phyloP scores from a whole-genome alignment of 2,329 filamentous ascomycete genomes.

The Nothopassalora personata region DNA sequence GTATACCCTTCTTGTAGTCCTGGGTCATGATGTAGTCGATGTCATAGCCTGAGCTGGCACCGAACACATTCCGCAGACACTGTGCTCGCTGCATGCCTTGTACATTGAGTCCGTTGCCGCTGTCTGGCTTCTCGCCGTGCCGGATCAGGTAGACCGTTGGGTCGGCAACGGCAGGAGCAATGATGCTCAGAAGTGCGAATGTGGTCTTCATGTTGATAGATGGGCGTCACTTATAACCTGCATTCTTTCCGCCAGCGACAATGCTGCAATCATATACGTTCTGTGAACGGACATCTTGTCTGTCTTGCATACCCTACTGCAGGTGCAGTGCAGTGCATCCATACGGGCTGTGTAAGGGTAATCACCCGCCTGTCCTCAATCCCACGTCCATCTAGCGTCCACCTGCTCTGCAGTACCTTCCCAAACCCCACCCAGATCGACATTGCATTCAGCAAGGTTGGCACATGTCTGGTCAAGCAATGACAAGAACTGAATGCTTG shows the following conservation, averaged over 20 bases:
- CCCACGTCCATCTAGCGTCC: not conserved
- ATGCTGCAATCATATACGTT: not conserved
- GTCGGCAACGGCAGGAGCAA: constrained; percentile 19
- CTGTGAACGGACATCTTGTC: not conserved
- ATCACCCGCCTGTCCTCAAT: not conserved
- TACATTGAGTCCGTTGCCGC: constrained; percentile 46
- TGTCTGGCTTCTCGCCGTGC: constrained; percentile 58
- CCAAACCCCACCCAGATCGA: constrained; percentile 1
- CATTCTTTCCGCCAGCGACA: not conserved
- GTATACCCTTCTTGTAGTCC: constrained; percentile 44
- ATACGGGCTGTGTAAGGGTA: not conserved
- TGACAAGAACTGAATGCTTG: not conserved
- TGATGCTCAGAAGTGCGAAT: constrained; percentile 10
- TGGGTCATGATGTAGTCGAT: constrained; percentile 57
- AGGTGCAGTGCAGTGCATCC: not conserved
- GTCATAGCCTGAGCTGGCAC: constrained; percentile 47
- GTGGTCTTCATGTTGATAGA: constrained; percentile 18
- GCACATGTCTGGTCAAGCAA: not conserved
- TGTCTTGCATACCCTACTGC: not conserved
- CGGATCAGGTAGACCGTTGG: constrained; percentile 59
- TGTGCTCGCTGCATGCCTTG: constrained; percentile 54
- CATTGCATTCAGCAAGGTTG: not conserved
- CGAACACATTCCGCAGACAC: constrained; percentile 55
- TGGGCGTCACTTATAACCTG: not conserved
- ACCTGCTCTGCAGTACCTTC: not conserved